A percentile compares a stretch with the other conserved stretches of the same genome.
Conservation (phyloP, 345 rosid genomes). For the Eucalyptus pauciflora region DNA sequence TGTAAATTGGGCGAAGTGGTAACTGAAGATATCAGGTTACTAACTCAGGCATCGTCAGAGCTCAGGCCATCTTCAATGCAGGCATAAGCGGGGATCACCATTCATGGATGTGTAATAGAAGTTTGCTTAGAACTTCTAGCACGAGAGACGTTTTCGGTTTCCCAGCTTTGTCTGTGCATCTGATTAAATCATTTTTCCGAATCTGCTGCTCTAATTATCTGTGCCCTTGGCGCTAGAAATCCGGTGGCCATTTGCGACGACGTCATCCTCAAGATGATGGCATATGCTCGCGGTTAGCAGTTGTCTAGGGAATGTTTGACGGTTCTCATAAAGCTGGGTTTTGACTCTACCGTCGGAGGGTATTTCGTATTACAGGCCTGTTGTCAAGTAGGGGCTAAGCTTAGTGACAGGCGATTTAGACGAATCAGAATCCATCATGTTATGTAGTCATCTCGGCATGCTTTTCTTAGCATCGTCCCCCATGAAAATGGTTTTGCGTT, state of each 20-base stretch:
- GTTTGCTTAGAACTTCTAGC: neutral
- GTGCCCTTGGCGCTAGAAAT: neutral
- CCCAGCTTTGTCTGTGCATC: neutral
- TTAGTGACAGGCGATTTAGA: neutral
- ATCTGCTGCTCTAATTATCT: neutral
- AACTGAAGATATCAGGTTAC: neutral
- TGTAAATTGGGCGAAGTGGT: neutral
- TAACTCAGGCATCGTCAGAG: neutral
- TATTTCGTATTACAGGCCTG: neutral
- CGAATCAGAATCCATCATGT: neutral
- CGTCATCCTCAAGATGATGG: neutral
- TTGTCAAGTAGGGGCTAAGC: neutral
- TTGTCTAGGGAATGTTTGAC: neutral
- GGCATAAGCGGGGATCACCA: neutral
- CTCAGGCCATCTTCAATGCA: neutral
- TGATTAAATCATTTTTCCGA: neutral
- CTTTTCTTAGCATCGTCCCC: neutral
- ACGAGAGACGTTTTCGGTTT: neutral
- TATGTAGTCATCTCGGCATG: neutral
- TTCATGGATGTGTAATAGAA: neutral
- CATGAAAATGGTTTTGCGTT: neutral
- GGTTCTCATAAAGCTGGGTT: neutral
- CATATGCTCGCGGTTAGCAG: neutral
- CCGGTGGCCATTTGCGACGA: neutral
- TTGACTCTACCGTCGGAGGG: neutral